Base-by-base conservation (phyloP, 306 rosid species). In the Vigna radiata region DNA sequence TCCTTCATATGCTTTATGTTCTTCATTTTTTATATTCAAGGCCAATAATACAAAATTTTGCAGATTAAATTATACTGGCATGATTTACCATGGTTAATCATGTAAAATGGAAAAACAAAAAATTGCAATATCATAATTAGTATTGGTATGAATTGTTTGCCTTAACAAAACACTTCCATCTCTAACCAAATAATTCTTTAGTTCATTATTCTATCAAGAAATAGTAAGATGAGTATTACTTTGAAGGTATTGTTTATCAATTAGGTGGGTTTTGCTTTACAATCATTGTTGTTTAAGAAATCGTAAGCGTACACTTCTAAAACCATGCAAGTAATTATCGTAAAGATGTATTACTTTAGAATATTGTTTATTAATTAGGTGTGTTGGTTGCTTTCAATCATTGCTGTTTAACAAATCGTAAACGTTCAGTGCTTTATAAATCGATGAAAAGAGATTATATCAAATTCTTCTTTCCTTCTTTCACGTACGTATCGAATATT, bases 301-400 rank as follows among this genome's bases (percentile, higher is more conserved):
- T 55, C 16, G 44, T 73, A 31, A 73, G 56, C 69, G 44, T 44
- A 65, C 63, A 80, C 16, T 73, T 36, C 21, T 6, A 71, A 8
- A 48, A 50, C 72, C 83, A 79, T 71, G 78, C 73, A 67, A 52
- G 64, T 33, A 61, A 61, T 61, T 61, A 61, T 61, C 3, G 67
- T 15, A 61, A 61, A 31, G 18, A 31, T 60, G 65, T 31, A 61
- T 61, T 61, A 15, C 44, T 61, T 59, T 15, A 61, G 33, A 61
- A 61, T 7, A 61, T 61, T 61, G 44, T 61, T 61, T 61, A 61
- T 61, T 61, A 61, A 29, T 29, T 61, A 61, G 67, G 67, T 61
- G 67, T 18, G 67, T 61, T 61, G 44, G 67, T 29, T 29, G 21
- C 44, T 61, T 61, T 31, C 67, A 61, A 61, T 61, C 67, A 61